These are phyloP conservation scores for Pseudohalonectria lignicola DNA, from an alignment of 2,329 filamentous ascomycete genomes.

Conservation along the genomic window DNA sequence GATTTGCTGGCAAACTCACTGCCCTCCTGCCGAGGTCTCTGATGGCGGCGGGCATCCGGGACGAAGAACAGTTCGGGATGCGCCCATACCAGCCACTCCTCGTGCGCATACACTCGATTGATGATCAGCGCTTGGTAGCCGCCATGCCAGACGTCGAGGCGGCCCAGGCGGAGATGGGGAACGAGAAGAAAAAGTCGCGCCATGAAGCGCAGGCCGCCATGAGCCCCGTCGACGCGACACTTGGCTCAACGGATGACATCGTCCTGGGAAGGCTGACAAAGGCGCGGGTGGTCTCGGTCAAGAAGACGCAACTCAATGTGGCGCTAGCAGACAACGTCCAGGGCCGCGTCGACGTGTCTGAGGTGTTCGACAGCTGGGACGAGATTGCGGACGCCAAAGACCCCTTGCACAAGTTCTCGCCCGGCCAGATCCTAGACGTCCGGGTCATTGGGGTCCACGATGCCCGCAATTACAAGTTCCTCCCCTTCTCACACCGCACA, in stretches of 20 bases:
- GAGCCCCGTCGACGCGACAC: constrained; percentile 47
- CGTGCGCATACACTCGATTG: constrained; percentile 61
- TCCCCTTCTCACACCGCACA: constrained; percentile 79
- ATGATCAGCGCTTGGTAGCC: constrained; percentile 58
- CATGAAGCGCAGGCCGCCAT: constrained; percentile 8
- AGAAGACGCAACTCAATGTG: constrained; percentile 88
- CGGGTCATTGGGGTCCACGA: constrained; percentile 82
- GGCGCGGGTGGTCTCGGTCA: constrained; percentile 72
- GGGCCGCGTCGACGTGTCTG: constrained; percentile 86
- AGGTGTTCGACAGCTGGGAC: constrained; percentile 81
- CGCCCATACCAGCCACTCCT: constrained; percentile 65
- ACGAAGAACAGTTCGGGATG: constrained; percentile 65
- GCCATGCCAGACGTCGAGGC: constrained; percentile 35
- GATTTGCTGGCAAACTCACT: constrained; percentile 68
- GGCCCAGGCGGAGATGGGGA: constrained; percentile 8
- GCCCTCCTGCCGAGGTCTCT: constrained; percentile 73
- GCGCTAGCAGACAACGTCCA: constrained; percentile 77
- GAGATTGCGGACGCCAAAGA: constrained; percentile 70
- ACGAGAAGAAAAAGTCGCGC: not conserved
- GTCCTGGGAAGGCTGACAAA: constrained; percentile 61
- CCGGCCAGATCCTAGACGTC: constrained; percentile 60
- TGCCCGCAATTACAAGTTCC: constrained; percentile 78
- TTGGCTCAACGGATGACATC: constrained; percentile 61
- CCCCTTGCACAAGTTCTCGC: constrained; percentile 64
- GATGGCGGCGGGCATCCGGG: constrained; percentile 58